These are phyloP conservation scores for Kwoniella sp. DNA, from an alignment of 768 basidiomycete genomes.

Conservation along the genomic window DNA sequence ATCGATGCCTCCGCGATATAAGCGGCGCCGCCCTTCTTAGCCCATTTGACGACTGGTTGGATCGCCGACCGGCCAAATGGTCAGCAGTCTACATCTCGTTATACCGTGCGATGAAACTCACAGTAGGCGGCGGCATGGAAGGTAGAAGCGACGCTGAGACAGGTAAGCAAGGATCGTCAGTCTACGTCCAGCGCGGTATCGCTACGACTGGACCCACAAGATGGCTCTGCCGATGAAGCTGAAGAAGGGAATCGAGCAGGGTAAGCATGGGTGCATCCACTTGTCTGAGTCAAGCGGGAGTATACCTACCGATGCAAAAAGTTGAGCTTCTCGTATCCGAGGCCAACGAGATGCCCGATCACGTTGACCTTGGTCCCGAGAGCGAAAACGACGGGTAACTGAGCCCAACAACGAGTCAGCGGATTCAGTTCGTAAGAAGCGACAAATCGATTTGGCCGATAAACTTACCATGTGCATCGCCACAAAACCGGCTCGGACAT, in stretches of 20 bases:
- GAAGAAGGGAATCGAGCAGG: neutral
- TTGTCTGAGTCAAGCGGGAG: neutral
- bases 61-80: neutral
- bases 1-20: slow-evolving; percentile 6
- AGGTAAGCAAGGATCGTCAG: neutral
- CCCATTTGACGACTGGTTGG: slow-evolving; percentile 39
- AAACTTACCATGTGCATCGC: slow-evolving; percentile 10
- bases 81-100: no score
- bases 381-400: slow-evolving; percentile 47
- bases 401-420: neutral
- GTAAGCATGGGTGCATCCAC: no score
- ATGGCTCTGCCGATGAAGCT: slow-evolving; percentile 46
- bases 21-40: slow-evolving; percentile 15
- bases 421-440: no score
- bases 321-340: slow-evolving; percentile 41
- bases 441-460: no score
- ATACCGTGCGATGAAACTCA: slow-evolving; percentile 21
- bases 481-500: slow-evolving; percentile 10
- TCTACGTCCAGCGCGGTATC: neutral
- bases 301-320: slow-evolving; percentile 31
- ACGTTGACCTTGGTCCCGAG: slow-evolving; percentile 47
- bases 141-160: slow-evolving; percentile 24
- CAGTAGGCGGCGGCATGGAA: slow-evolving; percentile 45
- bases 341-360: slow-evolving; percentile 42
- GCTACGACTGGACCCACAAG: slow-evolving; percentile 18